Evolutionary conservation across 2,329 filamentous ascomycete genomes (phyloP), one percentile per base, ranked within the genome.

Genomic region (Sphaerulina musiva): DNA sequence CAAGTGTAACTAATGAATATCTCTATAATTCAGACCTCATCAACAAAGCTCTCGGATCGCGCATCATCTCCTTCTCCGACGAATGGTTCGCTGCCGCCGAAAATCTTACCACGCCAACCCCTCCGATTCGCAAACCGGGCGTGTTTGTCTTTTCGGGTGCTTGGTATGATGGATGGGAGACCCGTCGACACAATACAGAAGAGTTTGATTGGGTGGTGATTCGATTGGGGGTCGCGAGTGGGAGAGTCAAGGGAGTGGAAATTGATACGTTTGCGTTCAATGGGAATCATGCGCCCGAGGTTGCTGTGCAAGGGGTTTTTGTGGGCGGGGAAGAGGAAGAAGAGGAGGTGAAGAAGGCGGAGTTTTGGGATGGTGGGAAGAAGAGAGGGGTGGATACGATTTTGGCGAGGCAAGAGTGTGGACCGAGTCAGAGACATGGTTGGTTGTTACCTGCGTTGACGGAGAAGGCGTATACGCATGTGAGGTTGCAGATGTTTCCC

Each of bases 231-330:
- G 78, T 80, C 0, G 74, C 85, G 8, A 87, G 84, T 1, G 88
- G 87, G 45, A 84, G 78, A 12, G 80, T 92, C 29, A 78, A 81
- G 56, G 88, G 88, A 12, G 75, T 91, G 46, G 88, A 92, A 72
- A 78, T 92, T 59, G 87, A 92, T 72, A 92, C 88, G 2, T 82
- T 86, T 47, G 88, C 84, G 74, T 93, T 92, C 77, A 83, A 80
- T 56, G 88, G 88, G 56, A 92, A 92, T 73, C 85, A 92, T 67
- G 88, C 87, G 6, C 87, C 87, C 1, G 85, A 84, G 60, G 82
- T 91, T 65, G 87, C 84, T 0, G 85, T 93, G 14, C 84, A 92
- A 69, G 88, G 86, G 44, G 83, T 82, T 68, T 89, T 89, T 72
- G 80, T 76, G 60, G 74, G 76, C 20, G 75, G 81, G 61, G 82